These are phyloP conservation scores for Cutaneotrichosporon spelunceum DNA, from an alignment of 1,284 basidiomycete species.

Conservation along the genomic window DNA sequence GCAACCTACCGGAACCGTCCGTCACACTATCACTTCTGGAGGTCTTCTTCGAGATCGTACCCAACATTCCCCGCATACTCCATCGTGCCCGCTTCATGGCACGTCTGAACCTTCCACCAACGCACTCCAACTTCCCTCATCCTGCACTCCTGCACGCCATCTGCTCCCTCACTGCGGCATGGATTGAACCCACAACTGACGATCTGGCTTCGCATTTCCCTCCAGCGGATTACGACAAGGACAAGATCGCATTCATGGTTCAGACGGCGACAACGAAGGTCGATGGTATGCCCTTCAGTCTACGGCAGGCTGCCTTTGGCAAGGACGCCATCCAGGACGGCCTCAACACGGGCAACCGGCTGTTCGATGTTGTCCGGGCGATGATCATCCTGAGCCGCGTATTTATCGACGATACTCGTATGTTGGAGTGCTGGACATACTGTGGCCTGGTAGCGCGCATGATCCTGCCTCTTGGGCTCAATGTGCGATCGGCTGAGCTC, in stretches of 20 bases:
- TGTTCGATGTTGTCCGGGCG: slow-evolving; percentile 48
- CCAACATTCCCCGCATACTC: slow-evolving; percentile 47
- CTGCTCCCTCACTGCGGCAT: slow-evolving; percentile 48
- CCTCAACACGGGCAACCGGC: slow-evolving; percentile 43
- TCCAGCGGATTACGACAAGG: not conserved
- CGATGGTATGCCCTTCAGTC: slow-evolving; percentile 29
- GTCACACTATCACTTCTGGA: slow-evolving; percentile 49
- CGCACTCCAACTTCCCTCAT: slow-evolving; percentile 53
- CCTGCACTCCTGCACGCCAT: slow-evolving; percentile 52
- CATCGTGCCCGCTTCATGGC: slow-evolving; percentile 50
- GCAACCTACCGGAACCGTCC: slow-evolving; percentile 47
- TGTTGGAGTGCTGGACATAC: slow-evolving; percentile 51
- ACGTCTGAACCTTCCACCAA: slow-evolving; percentile 52
- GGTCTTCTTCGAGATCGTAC: slow-evolving; percentile 48
- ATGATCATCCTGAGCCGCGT: slow-evolving; percentile 48
- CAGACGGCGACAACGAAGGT: slow-evolving; percentile 1
- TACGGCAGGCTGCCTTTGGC: slow-evolving; percentile 40
- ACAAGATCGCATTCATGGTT: slow-evolving; percentile 3
- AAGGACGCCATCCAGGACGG: slow-evolving; percentile 46
- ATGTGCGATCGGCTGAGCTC: slow-evolving; percentile 44
- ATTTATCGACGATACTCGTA: slow-evolving; percentile 49
- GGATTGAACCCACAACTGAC: slow-evolving; percentile 19
- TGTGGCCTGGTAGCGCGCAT: slow-evolving; percentile 45
- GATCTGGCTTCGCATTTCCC: not conserved
- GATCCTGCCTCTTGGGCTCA: slow-evolving; percentile 48